Conservation (phyloP, 371 early-diverging fungal species). For the Apophysomyces trapeziformis region DNA sequence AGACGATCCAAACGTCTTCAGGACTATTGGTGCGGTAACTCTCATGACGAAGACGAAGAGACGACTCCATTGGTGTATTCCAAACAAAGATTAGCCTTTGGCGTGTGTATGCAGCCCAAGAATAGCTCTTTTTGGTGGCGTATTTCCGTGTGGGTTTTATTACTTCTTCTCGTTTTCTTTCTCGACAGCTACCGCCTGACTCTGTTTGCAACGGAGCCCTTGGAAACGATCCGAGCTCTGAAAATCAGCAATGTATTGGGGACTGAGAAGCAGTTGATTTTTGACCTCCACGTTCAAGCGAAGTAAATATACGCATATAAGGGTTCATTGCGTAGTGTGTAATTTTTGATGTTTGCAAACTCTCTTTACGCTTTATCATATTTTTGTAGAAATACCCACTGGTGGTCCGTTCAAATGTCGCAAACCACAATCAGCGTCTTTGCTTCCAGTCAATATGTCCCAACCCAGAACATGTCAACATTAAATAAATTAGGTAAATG, state of each 20-base stretch:
- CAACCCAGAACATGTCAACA: conserved; percentile 13
- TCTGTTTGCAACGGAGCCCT: conserved; percentile 30
- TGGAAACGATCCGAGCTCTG: conserved; percentile 35
- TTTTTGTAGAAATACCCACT: conserved; percentile 24
- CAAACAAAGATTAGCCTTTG: conserved; percentile 1
- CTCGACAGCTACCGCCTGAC: conserved; percentile 23
- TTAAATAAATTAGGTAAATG: not conserved
- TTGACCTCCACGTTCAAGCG: conserved; percentile 55
- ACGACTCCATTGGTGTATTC: conserved; percentile 3
- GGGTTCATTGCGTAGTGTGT: too few relatives aligned
- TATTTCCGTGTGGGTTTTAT: conserved; percentile 3
- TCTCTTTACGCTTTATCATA: not conserved
- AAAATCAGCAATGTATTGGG: conserved; percentile 63
- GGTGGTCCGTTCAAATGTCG: conserved; percentile 29
- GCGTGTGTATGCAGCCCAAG: conserved; percentile 2
- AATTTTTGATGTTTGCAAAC: not conserved
- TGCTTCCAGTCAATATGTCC: conserved; percentile 48
- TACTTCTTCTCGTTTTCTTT: conserved; percentile 14
- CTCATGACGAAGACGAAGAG: conserved; percentile 16
- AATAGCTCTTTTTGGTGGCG: not conserved
- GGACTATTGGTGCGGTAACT: not conserved
- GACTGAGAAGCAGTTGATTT: conserved; percentile 60
- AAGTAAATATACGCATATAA: conserved; percentile 14
- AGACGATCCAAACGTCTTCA: conserved; percentile 1
- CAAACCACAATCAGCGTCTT: conserved; percentile 58